These are phyloP conservation scores for Linum tenue DNA, from an alignment of 345 rosid genomes.

Conservation along the genomic window DNA sequence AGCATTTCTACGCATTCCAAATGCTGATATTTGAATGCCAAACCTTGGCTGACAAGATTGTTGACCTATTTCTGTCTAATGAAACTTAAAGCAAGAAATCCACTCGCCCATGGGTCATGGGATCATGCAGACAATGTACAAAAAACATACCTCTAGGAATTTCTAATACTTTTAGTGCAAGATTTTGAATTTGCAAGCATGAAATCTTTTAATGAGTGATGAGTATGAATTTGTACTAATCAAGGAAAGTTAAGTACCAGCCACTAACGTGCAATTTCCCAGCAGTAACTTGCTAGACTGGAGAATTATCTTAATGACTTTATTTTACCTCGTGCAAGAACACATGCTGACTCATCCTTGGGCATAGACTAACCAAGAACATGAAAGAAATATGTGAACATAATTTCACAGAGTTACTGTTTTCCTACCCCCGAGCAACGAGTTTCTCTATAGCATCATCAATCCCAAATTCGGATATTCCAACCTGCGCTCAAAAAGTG, in stretches of 20 bases:
- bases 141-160: not conserved
- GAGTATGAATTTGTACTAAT: too few species aligned
- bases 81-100: not conserved
- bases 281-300: not conserved
- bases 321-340: not conserved
- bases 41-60: not conserved
- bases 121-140: not conserved
- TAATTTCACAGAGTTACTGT: conserved; percentile 1
- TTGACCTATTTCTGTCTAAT: not conserved
- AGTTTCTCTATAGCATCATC: conserved; percentile 87
- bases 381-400: conserved; percentile 9
- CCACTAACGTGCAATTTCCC: not conserved
- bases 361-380: conserved; percentile 3
- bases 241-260: too few species aligned
- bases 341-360: not conserved
- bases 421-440: conserved; percentile 79
- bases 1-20: too few species aligned
- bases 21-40: too few species aligned
- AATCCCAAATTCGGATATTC: conserved; percentile 77
- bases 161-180: too few species aligned
- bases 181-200: too few species aligned
- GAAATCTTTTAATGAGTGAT: too few species aligned
- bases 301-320: not conserved
- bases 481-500: conserved; percentile 44
- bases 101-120: not conserved